A percentile compares a stretch with the other conserved stretches of the same genome.
Conservation (phyloP, 306 rosid genomes). For the Quercus robur region DNA sequence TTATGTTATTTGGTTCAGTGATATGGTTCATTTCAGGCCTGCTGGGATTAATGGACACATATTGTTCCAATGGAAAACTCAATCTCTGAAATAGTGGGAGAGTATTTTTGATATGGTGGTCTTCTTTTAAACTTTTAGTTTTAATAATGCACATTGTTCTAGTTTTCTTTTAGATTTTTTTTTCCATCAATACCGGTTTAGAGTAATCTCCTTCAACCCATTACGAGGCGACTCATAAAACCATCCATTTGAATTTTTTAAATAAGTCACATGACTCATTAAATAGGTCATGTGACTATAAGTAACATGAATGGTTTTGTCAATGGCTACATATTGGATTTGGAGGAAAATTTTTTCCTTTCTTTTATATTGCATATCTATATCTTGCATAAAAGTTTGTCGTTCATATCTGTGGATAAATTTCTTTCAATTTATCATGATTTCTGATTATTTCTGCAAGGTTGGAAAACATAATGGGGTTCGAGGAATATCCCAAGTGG, state of each 20-base stretch:
- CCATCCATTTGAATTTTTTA: not conserved
- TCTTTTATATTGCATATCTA: not conserved
- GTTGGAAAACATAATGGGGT: not conserved
- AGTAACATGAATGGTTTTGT: no score
- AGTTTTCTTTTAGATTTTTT: not conserved
- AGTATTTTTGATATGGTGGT: conserved; percentile 2
- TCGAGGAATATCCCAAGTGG: no score
- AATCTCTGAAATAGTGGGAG: conserved; percentile 12
- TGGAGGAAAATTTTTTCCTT: no score
- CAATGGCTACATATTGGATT: no score
- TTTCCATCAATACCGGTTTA: no score
- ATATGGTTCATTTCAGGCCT: conserved; percentile 10
- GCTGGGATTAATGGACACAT: conserved; percentile 14
- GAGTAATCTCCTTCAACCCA: no score
- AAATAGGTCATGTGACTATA: no score
- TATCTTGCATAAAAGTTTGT: not conserved
- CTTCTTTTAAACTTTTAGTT: conserved; percentile 7
- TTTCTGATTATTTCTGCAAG: not conserved
- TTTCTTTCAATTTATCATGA: not conserved
- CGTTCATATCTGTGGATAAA: not conserved
- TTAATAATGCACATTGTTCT: not conserved
- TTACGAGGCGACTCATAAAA: no score
- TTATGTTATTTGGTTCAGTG: conserved; percentile 11
- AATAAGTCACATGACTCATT: no score
- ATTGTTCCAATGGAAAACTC: conserved; percentile 11